Conservation (phyloP, 139 green algal genomes). For the Trebouxia sp. region DNA sequence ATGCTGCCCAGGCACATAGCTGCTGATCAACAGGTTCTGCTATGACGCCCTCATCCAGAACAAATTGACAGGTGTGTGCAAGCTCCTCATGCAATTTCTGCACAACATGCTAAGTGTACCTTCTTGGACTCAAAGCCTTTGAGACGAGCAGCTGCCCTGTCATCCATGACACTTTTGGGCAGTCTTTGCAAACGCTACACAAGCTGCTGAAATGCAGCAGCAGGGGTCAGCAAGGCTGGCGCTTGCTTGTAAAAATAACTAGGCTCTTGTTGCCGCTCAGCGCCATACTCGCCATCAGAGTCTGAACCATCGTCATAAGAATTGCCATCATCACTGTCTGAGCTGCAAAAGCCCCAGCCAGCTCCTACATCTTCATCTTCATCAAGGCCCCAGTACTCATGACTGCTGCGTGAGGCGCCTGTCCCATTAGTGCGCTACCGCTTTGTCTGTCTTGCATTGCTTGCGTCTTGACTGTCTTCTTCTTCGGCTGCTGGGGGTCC, state of each 20-base stretch:
- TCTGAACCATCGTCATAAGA: not conserved
- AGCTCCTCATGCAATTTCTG: no score
- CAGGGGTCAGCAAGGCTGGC: not conserved
- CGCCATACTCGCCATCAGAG: not conserved
- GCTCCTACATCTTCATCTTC: not conserved
- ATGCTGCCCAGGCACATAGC: no score
- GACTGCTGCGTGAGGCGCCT: not conserved
- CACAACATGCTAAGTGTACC: not conserved
- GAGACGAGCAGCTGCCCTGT: not conserved
- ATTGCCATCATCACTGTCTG: no score
- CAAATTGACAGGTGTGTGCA: no score
- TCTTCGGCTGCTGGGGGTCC: not conserved
- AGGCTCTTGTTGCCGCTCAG: not conserved
- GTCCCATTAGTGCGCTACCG: not conserved
- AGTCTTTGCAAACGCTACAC: not conserved
- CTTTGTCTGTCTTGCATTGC: not conserved
- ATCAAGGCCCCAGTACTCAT: not conserved
- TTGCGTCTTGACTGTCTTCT: not conserved
- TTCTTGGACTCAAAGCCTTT: not conserved
- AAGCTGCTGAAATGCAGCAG: not conserved
- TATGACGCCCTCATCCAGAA: no score
- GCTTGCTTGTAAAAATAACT: constrained; percentile 7
- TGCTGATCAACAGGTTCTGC: no score
- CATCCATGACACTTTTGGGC: not conserved
- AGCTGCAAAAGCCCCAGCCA: not conserved